phyloP scores from a whole-genome alignment of 352 stramenopile species.

The Thraustochytrium sp. region DNA sequence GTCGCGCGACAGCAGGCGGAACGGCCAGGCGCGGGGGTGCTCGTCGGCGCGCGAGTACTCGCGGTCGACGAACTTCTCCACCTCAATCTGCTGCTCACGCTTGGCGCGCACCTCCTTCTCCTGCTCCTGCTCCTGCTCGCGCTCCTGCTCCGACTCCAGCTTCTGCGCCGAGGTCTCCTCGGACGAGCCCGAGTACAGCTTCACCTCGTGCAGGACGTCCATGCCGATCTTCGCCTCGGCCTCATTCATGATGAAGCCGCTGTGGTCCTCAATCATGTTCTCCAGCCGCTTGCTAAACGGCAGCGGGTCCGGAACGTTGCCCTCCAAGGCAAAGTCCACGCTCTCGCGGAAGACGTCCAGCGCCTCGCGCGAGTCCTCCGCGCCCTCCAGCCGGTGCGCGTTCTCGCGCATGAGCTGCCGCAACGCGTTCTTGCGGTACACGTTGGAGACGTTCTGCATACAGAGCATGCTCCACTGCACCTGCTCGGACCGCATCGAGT shows the following conservation, averaged over 20 bases:
- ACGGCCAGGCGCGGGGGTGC: slow-evolving; percentile 70
- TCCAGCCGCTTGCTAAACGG: slow-evolving; percentile 28
- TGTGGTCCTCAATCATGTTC: slow-evolving; percentile 65
- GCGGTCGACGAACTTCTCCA: slow-evolving; percentile 62
- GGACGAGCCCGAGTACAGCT: not conserved
- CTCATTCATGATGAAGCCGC: slow-evolving; percentile 61
- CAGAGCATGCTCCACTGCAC: slow-evolving; percentile 98
- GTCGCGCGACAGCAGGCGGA: slow-evolving; percentile 54
- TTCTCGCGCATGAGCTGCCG: slow-evolving; percentile 56
- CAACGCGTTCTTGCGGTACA: slow-evolving; percentile 73
- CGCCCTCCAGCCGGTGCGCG: not conserved
- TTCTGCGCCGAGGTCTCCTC: slow-evolving; percentile 34
- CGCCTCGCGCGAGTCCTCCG: not conserved
- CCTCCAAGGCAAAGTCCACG: slow-evolving; percentile 27
- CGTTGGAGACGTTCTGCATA: slow-evolving; percentile 79
- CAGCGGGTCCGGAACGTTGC: slow-evolving; percentile 32
- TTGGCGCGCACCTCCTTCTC: slow-evolving; percentile 66
- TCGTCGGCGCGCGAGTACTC: slow-evolving; percentile 76
- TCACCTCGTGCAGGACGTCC: not conserved
- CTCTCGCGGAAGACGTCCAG: slow-evolving; percentile 6
- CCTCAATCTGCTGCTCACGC: slow-evolving; percentile 64
- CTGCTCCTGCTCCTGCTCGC: slow-evolving; percentile 49
- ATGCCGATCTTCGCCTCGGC: slow-evolving; percentile 54
- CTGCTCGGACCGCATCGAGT: slow-evolving; percentile 98
- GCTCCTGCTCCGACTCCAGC: slow-evolving; percentile 36